phyloP scores from a whole-genome alignment of 805 yeast species.

The Yamadazyma olivae region DNA sequence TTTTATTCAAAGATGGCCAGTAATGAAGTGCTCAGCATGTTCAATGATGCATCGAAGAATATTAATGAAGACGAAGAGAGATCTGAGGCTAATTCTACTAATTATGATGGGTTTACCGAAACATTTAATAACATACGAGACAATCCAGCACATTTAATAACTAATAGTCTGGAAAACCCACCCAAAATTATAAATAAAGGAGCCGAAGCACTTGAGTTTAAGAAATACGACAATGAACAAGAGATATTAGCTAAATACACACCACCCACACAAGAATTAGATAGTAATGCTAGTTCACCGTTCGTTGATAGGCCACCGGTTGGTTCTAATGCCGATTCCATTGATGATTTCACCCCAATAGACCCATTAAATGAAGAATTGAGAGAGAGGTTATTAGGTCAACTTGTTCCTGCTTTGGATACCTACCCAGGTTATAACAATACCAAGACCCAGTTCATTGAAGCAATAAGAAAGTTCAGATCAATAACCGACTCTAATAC shows the following conservation, averaged over 20 bases:
- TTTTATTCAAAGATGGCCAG: constrained; percentile 71
- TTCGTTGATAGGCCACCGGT: constrained; percentile 34
- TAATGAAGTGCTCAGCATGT: constrained; percentile 72
- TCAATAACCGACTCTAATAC: constrained; percentile 34
- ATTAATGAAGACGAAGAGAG: constrained; percentile 27
- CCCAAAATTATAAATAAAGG: constrained; percentile 1
- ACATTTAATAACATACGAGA: constrained; percentile 28
- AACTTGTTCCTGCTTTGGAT: constrained; percentile 32
- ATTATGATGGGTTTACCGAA: constrained; percentile 48
- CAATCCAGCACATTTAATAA: background rate
- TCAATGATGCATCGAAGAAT: constrained; percentile 50
- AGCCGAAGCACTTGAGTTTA: no score
- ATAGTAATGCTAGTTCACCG: constrained; percentile 42
- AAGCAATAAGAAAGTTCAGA: constrained; percentile 25
- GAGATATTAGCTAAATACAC: constrained; percentile 8
- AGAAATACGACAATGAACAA: no score
- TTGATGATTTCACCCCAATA: constrained; percentile 5
- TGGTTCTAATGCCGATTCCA: background rate
- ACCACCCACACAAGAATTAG: constrained; percentile 26
- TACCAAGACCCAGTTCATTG: constrained; percentile 12
- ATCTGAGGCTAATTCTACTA: constrained; percentile 26
- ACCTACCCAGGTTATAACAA: constrained; percentile 30
- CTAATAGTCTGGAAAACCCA: no score
- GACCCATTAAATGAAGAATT: constrained; percentile 45
- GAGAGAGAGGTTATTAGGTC: constrained; percentile 35